A percentile compares a stretch with the other conserved stretches of the same genome.
Conservation (phyloP, 805 yeast genomes). For the Blastobotrys muscicola region DNA sequence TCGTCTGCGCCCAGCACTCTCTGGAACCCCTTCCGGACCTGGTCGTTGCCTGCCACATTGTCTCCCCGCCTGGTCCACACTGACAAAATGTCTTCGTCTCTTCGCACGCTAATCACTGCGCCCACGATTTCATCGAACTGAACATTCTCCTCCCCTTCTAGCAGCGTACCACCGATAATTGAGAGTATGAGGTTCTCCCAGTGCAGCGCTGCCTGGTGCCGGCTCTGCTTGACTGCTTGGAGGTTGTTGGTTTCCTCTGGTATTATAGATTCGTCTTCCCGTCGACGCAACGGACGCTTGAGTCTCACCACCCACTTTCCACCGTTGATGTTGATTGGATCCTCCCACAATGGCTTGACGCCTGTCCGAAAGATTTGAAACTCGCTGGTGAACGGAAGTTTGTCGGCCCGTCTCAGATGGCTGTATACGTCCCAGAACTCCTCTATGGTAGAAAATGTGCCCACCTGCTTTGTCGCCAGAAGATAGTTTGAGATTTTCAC, state of each 20-base stretch:
- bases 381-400: slow-evolving; percentile 32
- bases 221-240: slow-evolving; percentile 5
- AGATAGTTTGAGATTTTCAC: slow-evolving; percentile 19
- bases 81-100: slow-evolving; percentile 49
- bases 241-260: neutral
- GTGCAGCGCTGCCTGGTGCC: slow-evolving; percentile 16
- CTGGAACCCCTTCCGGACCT: slow-evolving; percentile 17
- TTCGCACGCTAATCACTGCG: slow-evolving; percentile 47
- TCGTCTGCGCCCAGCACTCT: slow-evolving; percentile 11
- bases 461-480: slow-evolving; percentile 55
- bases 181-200: slow-evolving; percentile 41
- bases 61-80: slow-evolving; percentile 45
- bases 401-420: slow-evolving; percentile 32
- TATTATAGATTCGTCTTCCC: slow-evolving; percentile 5
- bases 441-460: slow-evolving; percentile 79
- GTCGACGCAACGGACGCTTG: slow-evolving; percentile 24
- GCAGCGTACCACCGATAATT: slow-evolving; percentile 39
- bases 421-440: slow-evolving; percentile 96
- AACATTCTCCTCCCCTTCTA: slow-evolving; percentile 26
- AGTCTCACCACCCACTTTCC: slow-evolving; percentile 56
- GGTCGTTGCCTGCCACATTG: slow-evolving; percentile 24
- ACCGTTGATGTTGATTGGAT: slow-evolving; percentile 48
- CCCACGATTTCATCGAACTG: slow-evolving; percentile 39
- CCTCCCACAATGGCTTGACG: slow-evolving; percentile 60
- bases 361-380: slow-evolving; percentile 50